Evolutionary conservation across 1,284 basidiomycete species (phyloP).

Genomic region (Leccinum proximum): DNA sequence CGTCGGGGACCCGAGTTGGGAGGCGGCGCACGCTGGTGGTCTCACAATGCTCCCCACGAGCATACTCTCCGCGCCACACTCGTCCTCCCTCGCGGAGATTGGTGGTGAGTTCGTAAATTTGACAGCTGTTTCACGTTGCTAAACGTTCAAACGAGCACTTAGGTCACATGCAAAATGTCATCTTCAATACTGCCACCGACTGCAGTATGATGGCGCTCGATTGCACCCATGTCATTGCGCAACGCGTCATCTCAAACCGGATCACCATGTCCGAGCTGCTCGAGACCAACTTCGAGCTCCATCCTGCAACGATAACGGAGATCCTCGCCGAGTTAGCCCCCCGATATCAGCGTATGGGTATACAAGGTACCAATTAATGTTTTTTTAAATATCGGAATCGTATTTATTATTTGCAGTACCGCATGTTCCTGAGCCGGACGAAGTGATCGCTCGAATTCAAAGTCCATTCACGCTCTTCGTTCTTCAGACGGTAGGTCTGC

Average conservation of each 20-base stretch:
- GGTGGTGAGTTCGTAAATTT: background rate
- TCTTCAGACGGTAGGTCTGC: background rate
- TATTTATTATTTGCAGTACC: background rate
- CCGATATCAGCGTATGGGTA: background rate
- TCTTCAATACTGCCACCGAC: background rate
- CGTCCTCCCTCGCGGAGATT: background rate
- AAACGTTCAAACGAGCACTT: background rate
- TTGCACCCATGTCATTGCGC: background rate
- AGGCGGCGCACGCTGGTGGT: background rate
- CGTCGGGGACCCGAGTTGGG: background rate
- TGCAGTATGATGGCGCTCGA: background rate
- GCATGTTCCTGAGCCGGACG: background rate
- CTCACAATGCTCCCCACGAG: background rate
- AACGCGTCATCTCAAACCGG: background rate
- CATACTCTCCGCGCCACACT: background rate
- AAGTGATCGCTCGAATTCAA: background rate
- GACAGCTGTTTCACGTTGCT: background rate
- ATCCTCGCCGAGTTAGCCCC: background rate
- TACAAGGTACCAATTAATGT: background rate
- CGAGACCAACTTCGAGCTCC: background rate
- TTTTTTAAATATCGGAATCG: background rate
- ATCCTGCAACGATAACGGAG: background rate
- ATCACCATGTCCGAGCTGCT: background rate
- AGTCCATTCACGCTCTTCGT: background rate
- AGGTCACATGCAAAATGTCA: background rate